phyloP scores from a whole-genome alignment of 805 yeast genomes.

The Kockiozyma suomiensis region DNA sequence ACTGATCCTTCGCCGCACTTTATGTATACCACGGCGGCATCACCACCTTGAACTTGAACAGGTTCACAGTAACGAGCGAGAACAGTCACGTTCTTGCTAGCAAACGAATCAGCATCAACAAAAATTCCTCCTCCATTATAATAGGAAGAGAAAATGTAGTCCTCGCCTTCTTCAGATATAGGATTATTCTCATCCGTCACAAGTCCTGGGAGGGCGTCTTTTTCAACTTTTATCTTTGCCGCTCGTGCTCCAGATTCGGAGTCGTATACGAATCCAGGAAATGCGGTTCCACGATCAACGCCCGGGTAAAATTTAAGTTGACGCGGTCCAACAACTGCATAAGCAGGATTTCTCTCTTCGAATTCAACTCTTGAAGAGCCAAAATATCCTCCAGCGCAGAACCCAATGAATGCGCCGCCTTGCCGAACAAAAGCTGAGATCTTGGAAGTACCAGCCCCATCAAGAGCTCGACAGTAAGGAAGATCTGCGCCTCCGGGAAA shows the following conservation, averaged over 20 bases:
- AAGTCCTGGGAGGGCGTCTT: constrained; percentile 25
- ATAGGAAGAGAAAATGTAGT: constrained; percentile 46
- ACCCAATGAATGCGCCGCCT: constrained; percentile 85
- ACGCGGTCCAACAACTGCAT: constrained; percentile 72
- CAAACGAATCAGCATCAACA: constrained; percentile 65
- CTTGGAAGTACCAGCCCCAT: constrained; percentile 65
- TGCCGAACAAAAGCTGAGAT: constrained; percentile 65
- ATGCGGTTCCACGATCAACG: constrained; percentile 76
- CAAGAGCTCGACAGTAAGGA: constrained; percentile 74
- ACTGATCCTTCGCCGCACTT: constrained; percentile 74
- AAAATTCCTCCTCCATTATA: constrained; percentile 92
- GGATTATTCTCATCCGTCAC: not conserved
- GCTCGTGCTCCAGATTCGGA: constrained; percentile 76
- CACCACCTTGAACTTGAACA: constrained; percentile 53
- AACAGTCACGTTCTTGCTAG: constrained; percentile 57
- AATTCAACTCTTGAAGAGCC: constrained; percentile 77
- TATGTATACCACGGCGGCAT: constrained; percentile 75
- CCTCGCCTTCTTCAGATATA: constrained; percentile 4
- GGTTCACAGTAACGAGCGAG: constrained; percentile 67
- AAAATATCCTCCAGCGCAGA: constrained; percentile 96
- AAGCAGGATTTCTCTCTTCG: constrained; percentile 76
- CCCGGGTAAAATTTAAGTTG: constrained; percentile 87
- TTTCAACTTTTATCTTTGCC: constrained; percentile 45
- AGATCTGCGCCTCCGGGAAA: constrained; percentile 97
- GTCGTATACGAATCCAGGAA: constrained; percentile 75